Conservation (phyloP, 805 yeast species). For the Saturnispora galanensis region DNA sequence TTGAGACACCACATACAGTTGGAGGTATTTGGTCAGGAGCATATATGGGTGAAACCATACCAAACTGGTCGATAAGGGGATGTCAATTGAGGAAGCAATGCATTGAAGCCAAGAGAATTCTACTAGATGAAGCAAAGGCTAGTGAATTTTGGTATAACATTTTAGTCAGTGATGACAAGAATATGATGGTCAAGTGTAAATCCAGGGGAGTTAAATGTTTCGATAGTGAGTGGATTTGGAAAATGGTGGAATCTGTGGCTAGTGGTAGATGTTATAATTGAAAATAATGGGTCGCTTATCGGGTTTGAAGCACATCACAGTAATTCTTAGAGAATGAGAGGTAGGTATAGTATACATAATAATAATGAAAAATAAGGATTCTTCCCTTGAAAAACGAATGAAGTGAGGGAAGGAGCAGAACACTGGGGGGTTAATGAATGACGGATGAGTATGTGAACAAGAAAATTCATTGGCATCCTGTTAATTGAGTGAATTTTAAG, state of each 20-base stretch:
- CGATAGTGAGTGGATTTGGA: slow-evolving; percentile 50
- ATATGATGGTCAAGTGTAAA: slow-evolving; percentile 59
- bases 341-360: not conserved
- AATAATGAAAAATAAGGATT: not conserved
- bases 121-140: slow-evolving; percentile 28
- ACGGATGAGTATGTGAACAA: too few species aligned
- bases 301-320: too few species aligned
- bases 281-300: not conserved
- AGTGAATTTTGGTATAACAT: slow-evolving; percentile 45
- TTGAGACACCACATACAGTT: slow-evolving; percentile 9
- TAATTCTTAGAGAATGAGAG: too few species aligned
- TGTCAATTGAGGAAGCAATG: slow-evolving; percentile 6
- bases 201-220: slow-evolving; percentile 44
- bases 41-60: slow-evolving; percentile 9
- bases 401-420: too few species aligned
- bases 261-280: slow-evolving; percentile 46
- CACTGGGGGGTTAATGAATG: too few species aligned
- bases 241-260: slow-evolving; percentile 36
- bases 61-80: slow-evolving; percentile 8
- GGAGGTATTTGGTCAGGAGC: slow-evolving; percentile 11
- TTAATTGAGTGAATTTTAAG: too few species aligned
- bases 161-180: slow-evolving; percentile 63
- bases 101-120: slow-evolving; percentile 7
- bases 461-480: too few species aligned
- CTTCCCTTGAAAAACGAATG: too few species aligned